These are phyloP conservation scores for Lasiodiplodia sp. DNA, from an alignment of 2,329 filamentous ascomycete species.

Conservation along the genomic window DNA sequence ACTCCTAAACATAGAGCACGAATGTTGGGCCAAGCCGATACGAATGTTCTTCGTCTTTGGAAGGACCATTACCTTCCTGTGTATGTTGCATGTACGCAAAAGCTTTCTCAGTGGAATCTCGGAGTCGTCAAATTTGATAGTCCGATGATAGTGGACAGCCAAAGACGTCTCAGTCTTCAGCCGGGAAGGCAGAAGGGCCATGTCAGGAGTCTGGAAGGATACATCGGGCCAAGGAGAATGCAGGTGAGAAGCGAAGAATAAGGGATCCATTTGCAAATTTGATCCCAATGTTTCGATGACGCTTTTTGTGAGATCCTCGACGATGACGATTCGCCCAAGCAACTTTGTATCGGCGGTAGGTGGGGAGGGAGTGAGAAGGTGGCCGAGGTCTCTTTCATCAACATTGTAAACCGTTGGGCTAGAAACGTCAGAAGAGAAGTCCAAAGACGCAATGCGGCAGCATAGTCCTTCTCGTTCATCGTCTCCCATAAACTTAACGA, in stretches of 20 bases:
- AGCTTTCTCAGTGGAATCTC: background rate
- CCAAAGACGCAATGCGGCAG: too few species aligned
- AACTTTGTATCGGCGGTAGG: too few species aligned
- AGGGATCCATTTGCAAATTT: background rate
- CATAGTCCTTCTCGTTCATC: too few species aligned
- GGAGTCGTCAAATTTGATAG: conserved; percentile 23
- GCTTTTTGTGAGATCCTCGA: background rate
- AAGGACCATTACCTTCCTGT: conserved; percentile 34
- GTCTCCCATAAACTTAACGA: too few species aligned
- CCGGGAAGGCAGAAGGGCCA: conserved; percentile 35
- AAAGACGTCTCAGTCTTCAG: conserved; percentile 25
- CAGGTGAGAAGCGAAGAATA: conserved; percentile 7
- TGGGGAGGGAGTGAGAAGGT: too few species aligned
- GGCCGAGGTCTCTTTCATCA: too few species aligned
- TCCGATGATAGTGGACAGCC: conserved; percentile 33
- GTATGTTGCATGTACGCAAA: conserved; percentile 7
- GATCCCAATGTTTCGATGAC: background rate
- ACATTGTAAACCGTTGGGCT: too few species aligned
- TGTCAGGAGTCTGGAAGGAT: conserved; percentile 30
- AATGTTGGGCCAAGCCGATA: conserved; percentile 33
- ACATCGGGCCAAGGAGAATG: background rate
- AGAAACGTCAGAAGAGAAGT: too few species aligned
- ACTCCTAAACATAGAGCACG: conserved; percentile 32
- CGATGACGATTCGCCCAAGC: background rate
- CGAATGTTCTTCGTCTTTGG: background rate